These are phyloP conservation scores for Plectosphaerella sp. DNA, from an alignment of 2,329 filamentous ascomycete species.

Conservation along the genomic window DNA sequence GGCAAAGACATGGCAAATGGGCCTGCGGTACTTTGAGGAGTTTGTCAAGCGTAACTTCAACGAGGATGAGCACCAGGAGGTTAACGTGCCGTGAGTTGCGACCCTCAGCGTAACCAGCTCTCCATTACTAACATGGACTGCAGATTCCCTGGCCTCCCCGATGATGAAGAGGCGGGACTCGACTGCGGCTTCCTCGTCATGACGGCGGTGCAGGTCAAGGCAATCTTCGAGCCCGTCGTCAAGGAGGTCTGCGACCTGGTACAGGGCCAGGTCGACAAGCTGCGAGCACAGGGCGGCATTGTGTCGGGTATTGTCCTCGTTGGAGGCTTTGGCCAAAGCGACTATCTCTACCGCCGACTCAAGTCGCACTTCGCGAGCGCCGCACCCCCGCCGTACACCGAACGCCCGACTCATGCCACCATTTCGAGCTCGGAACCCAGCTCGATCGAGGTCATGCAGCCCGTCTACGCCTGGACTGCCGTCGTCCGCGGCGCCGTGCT, in stretches of 20 bases:
- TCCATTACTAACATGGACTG: constrained; percentile 15
- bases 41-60: constrained; percentile 83
- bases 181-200: constrained; percentile 75
- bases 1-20: constrained; percentile 76
- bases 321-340: constrained; percentile 76
- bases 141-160: constrained; percentile 68
- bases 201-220: constrained; percentile 63
- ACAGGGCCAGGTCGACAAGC: constrained; percentile 56
- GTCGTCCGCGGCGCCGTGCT: constrained; percentile 75
- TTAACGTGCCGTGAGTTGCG: constrained; percentile 63
- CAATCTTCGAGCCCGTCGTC: constrained; percentile 72
- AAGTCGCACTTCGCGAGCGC: constrained; percentile 62
- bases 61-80: constrained; percentile 70
- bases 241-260: constrained; percentile 66
- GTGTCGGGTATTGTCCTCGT: constrained; percentile 76
- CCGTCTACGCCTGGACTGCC: constrained; percentile 76
- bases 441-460: constrained; percentile 75
- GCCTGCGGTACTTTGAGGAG: constrained; percentile 74
- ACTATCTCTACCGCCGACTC: constrained; percentile 68
- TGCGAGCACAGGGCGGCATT: constrained; percentile 50
- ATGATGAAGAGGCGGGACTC: constrained; percentile 70
- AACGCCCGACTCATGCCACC: constrained; percentile 42
- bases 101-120: not conserved
- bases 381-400: constrained; percentile 60
- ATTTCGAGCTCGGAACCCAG: not conserved